Base-by-base conservation (phyloP, 2,329 filamentous ascomycete species). In the Pezicula rhizophila region DNA sequence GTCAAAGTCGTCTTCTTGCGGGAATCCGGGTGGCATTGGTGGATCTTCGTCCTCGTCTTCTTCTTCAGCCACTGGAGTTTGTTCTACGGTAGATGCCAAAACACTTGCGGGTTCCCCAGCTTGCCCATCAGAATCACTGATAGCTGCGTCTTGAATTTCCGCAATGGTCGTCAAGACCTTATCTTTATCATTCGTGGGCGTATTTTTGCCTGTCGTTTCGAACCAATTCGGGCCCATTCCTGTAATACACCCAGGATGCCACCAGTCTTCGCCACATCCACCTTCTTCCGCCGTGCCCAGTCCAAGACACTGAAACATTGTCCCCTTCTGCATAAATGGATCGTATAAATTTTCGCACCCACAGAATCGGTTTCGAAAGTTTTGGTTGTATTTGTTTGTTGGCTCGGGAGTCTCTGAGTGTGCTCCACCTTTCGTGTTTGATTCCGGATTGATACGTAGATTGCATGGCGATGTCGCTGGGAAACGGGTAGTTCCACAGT, bases 201-300 rank as follows among this genome's bases (percentile, higher is more conserved):
- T 55, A 33, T 50, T 49, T 57, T 66, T 55, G 66, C 63, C 66
- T 68, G 72, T 60, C 70, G 60, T 75, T 62, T 85, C 82, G 55
- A 75, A 82, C 82, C 87, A 91, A 51, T 82, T 78, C 10, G 89
- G 79, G 1, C 85, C 82, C 57, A 95, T 70, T 5, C 91, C 91
- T 43, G 96, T 81, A 7, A 97, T 72, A 64, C 92, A 97, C 53
- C 93, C 90, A 0, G 92, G 89, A 70, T 97, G 92, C 77, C 89
- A 97, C 92, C 92, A 97, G 64, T 97, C 92, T 70, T 97, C 92
- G 11, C 92, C 92, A 68, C 92, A 97, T 4, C 91, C 92, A 14
- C 91, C 91, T 1, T 85, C 84, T 57, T 92, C 86, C 11, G 79
- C 76, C 0, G 82, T 85, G 1, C 89, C 90, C 1, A 97, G 72